These are phyloP conservation scores for Arthrinium puccinioides DNA, from an alignment of 2,329 filamentous ascomycete genomes.

Conservation along the genomic window DNA sequence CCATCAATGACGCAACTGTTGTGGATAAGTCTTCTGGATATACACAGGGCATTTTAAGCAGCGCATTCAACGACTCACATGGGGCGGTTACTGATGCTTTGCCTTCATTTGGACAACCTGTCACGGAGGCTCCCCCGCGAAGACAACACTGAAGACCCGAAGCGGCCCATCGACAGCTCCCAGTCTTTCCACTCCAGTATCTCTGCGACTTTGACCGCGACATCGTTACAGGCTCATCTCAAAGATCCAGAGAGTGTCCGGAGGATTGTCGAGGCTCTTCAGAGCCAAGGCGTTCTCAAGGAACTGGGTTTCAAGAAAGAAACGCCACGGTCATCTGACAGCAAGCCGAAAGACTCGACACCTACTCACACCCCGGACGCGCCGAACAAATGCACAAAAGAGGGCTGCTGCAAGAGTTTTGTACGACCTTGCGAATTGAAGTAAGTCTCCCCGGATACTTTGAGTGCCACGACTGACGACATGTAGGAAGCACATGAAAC, in stretches of 20 bases:
- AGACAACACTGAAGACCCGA: too few species aligned
- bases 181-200: neutral
- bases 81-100: too few species aligned
- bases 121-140: too few species aligned
- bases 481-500: conserved; percentile 72
- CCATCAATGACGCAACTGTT: too few species aligned
- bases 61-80: too few species aligned
- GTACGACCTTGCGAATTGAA: conserved; percentile 48
- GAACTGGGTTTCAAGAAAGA: conserved; percentile 16
- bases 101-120: too few species aligned
- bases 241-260: conserved; percentile 8
- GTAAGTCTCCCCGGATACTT: conserved; percentile 30
- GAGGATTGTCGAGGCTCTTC: conserved; percentile 15
- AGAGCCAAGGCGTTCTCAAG: conserved; percentile 15
- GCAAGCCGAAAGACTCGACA: conserved; percentile 8
- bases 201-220: neutral
- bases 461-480: too few species aligned
- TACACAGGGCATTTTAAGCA: too few species aligned
- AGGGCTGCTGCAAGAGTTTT: conserved; percentile 38
- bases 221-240: conserved; percentile 6
- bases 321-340: conserved; percentile 7
- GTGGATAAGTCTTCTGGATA: too few species aligned
- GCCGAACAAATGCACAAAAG: conserved; percentile 22
- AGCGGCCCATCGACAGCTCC: neutral
- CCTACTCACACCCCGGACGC: conserved; percentile 9